Evolutionary conservation across 2,329 filamentous ascomycete genomes (phyloP), one percentile per base, ranked within the genome.

Genomic region (Colletotrichum salicis): DNA sequence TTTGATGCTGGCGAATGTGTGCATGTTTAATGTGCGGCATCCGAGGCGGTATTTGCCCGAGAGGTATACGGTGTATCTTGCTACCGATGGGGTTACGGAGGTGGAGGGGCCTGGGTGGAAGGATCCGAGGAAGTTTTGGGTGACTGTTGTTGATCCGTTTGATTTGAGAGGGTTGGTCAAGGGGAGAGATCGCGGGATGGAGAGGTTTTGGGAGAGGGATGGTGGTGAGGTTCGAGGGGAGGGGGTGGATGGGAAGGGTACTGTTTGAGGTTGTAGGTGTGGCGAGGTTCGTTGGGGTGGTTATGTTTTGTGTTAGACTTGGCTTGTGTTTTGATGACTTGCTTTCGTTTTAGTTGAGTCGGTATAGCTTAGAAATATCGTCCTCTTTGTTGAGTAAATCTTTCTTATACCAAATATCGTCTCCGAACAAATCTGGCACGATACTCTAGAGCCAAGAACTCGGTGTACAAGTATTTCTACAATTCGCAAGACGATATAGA

Each of bases 1-100:
- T 0, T 77, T 89, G 13, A 90, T 90, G 88, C 74, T 89, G 1
- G 52, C 75, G 56, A 90, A 90, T 74, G 81, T 81, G 11, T 77
- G 82, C 37, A 76, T 90, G 74, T 82, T 87, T 77, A 90, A 89
- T 70, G 51, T 82, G 3, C 79, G 84, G 5, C 86, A 90, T 73
- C 88, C 88, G 27, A 81, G 87, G 45, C 80, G 81, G 35, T 88
- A 82, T 74, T 78, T 90, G 22, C 89, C 88, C 0, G 75, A 79
- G 70, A 84, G 81, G 70, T 83, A 84, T 57, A 86, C 84, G 70
- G 81, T 86, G 5, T 89, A 88, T 75, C 82, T 90, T 3, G 81
- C 82, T 1, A 76, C 77, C 62, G 87, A 90, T 76, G 86, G 87
- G 1, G 75, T 80, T 4, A 85, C 84, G 0, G 87, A 89, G 78